These are phyloP conservation scores for Chamaecrista fasciculata DNA, from an alignment of 306 rosid species.

Conservation along the genomic window DNA sequence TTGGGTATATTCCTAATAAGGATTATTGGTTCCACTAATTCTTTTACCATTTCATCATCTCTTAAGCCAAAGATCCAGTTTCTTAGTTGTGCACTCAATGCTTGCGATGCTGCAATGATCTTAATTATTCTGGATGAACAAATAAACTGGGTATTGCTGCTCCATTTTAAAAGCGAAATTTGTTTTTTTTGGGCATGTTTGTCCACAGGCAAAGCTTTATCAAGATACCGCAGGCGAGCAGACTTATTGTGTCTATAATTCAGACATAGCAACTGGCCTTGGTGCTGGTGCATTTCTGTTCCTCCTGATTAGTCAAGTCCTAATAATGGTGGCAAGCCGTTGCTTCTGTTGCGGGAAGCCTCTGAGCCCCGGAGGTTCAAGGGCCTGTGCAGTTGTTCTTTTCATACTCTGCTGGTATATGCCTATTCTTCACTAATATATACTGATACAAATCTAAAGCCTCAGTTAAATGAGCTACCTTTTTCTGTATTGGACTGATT, in stretches of 20 bases:
- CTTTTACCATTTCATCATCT: background rate
- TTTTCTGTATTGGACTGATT: slow-evolving; percentile 11
- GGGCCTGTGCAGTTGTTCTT: slow-evolving; percentile 82
- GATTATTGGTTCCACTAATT: background rate
- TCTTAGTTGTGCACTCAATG: background rate
- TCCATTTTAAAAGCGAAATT: too few relatives aligned
- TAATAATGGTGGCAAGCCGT: slow-evolving; percentile 87
- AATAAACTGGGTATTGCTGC: background rate
- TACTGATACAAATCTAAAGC: background rate
- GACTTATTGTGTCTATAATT: slow-evolving; percentile 71
- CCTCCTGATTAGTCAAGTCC: slow-evolving; percentile 67
- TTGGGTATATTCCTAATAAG: background rate
- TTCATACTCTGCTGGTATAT: slow-evolving; percentile 92
- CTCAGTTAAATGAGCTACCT: slow-evolving; percentile 1
- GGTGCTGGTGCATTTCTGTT: slow-evolving; percentile 96
- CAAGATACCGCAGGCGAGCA: slow-evolving; percentile 41
- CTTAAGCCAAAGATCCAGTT: background rate
- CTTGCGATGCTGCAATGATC: slow-evolving; percentile 10
- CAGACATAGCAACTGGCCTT: slow-evolving; percentile 78
- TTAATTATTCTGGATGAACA: background rate
- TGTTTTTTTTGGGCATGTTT: background rate
- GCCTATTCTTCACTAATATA: slow-evolving; percentile 1
- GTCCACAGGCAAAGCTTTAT: slow-evolving; percentile 58
- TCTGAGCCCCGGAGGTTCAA: slow-evolving; percentile 82
- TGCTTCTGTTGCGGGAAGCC: slow-evolving; percentile 97